Percentiles rank a stretch among this genome's conserved stretches.
These are phyloP conservation scores for Podaxis sp. DNA, from an alignment of 768 basidiomycete species.

Conservation along the genomic window DNA sequence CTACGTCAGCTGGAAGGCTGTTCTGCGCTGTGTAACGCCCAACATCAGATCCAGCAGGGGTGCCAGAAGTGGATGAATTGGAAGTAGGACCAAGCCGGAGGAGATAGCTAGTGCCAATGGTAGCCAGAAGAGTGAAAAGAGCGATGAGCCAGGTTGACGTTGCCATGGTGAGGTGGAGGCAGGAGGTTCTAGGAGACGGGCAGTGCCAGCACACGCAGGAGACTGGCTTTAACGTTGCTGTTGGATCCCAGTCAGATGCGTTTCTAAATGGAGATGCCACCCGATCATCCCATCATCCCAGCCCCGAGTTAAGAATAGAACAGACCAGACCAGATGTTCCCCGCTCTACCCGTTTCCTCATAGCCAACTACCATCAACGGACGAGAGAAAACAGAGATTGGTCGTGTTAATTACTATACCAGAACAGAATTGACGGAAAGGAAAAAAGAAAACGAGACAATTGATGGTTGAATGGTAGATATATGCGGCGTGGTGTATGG, in stretches of 20 bases:
- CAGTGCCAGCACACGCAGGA: neutral
- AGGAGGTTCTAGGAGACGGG: neutral
- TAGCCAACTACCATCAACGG: too few species aligned
- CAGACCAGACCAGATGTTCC: too few species aligned
- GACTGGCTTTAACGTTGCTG: neutral
- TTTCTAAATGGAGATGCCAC: neutral
- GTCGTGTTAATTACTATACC: neutral
- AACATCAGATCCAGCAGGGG: neutral
- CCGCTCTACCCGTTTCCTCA: too few species aligned
- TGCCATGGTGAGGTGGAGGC: neutral
- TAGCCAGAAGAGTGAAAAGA: constrained; percentile 4
- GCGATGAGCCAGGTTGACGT: neutral
- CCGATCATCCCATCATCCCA: neutral
- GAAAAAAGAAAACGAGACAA: neutral
- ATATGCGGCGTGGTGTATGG: neutral
- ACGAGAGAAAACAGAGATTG: neutral
- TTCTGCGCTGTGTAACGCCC: neutral
- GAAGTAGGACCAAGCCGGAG: neutral
- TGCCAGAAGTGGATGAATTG: neutral
- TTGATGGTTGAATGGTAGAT: neutral
- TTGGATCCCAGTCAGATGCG: neutral
- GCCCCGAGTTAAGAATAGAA: neutral
- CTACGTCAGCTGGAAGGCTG: neutral
- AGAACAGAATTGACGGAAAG: neutral
- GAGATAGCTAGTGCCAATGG: constrained; percentile 1